Evolutionary conservation across 2,329 filamentous ascomycete species (phyloP).

Genomic region (Trichoderma sp.): DNA sequence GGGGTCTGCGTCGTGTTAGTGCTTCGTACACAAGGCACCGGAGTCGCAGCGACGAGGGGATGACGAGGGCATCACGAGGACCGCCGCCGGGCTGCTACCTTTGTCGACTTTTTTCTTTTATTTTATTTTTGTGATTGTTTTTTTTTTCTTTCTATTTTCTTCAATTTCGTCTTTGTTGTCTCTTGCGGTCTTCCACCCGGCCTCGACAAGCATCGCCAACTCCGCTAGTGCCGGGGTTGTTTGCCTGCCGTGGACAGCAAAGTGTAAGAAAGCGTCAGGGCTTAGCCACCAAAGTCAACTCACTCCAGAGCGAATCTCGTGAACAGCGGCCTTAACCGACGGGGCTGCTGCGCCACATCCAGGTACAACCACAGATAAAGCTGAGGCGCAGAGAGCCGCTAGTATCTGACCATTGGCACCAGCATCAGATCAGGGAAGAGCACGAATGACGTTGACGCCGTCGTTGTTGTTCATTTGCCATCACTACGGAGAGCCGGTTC

Average conservation of each 20-base stretch:
- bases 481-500: neutral
- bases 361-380: slow-evolving; percentile 14
- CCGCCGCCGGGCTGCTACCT: neutral
- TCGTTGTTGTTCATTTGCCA: neutral
- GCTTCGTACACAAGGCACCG: neutral
- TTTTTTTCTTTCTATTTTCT: neutral
- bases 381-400: slow-evolving; percentile 18
- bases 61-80: neutral
- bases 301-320: neutral
- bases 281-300: neutral
- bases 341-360: slow-evolving; percentile 17
- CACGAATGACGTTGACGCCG: neutral
- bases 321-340: neutral
- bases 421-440: neutral
- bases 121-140: neutral
- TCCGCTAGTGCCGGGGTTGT: neutral
- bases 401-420: slow-evolving; percentile 9
- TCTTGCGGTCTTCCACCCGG: too few relatives aligned
- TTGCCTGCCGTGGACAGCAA: neutral
- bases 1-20: neutral
- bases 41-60: neutral
- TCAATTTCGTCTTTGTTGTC: too few relatives aligned
- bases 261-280: neutral
- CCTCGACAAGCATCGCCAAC: neutral
- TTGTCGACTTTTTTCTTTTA: neutral